These are phyloP conservation scores for Esteya vermicola DNA, from an alignment of 2,329 filamentous ascomycete genomes.

Conservation along the genomic window DNA sequence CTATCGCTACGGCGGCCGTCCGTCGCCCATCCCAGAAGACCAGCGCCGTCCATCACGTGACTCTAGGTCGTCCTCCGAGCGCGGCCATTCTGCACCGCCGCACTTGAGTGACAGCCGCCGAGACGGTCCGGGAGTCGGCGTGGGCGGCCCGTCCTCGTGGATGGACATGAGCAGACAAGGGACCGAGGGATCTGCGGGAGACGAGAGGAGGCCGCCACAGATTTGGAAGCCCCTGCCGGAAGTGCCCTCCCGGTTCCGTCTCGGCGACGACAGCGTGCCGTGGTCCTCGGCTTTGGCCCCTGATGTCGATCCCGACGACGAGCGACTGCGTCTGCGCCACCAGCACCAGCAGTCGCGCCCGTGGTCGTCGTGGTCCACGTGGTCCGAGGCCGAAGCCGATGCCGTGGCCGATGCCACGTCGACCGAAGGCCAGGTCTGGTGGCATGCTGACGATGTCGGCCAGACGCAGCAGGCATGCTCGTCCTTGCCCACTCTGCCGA, in stretches of 20 bases:
- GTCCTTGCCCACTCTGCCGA: slow-evolving; percentile 7
- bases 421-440: no score
- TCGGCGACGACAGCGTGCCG: slow-evolving; percentile 33
- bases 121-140: slow-evolving; percentile 16
- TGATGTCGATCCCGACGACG: slow-evolving; percentile 15
- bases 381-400: neutral
- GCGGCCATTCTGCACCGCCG: slow-evolving; percentile 34
- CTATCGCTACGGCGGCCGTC: neutral
- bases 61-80: slow-evolving; percentile 21
- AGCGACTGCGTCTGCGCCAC: slow-evolving; percentile 4
- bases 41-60: slow-evolving; percentile 14
- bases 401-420: no score
- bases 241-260: slow-evolving; percentile 21
- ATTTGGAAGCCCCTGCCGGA: slow-evolving; percentile 29
- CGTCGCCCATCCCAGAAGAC: slow-evolving; percentile 6
- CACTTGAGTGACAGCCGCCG: slow-evolving; percentile 31
- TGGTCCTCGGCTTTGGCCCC: slow-evolving; percentile 29
- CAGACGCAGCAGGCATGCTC: no score
- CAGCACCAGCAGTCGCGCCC: neutral
- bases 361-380: neutral
- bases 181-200: no score
- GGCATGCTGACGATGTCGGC: no score
- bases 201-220: neutral
- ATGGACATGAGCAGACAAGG: no score
- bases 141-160: neutral